phyloP scores from a whole-genome alignment of 768 basidiomycete genomes.

The Astraeus odoratus region DNA sequence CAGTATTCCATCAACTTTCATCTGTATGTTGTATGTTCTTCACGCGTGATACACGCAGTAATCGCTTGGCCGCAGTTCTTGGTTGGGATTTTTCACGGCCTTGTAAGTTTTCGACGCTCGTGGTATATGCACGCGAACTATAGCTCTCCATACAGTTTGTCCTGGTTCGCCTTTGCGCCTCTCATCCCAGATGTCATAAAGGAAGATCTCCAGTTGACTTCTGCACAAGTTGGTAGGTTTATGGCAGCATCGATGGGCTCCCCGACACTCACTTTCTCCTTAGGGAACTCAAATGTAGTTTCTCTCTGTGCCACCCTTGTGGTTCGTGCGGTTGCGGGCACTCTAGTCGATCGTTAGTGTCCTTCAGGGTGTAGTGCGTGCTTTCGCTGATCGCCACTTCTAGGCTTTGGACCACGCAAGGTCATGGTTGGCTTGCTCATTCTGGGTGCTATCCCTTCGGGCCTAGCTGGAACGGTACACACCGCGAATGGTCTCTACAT shows the following conservation, averaged over 20 bases:
- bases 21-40: constrained; percentile 26
- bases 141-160: constrained; percentile 17
- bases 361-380: neutral
- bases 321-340: constrained; percentile 42
- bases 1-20: constrained; percentile 47
- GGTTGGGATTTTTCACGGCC: constrained; percentile 45
- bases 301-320: constrained; percentile 42
- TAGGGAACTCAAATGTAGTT: constrained; percentile 44
- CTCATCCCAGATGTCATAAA: constrained; percentile 51
- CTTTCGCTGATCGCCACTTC: neutral
- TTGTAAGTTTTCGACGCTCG: constrained; percentile 22
- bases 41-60: constrained; percentile 16
- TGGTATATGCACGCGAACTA: neutral
- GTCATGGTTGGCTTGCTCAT: constrained; percentile 50
- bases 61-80: constrained; percentile 19
- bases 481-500: constrained; percentile 34
- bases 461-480: constrained; percentile 45
- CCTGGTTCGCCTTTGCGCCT: constrained; percentile 59
- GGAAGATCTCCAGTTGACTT: constrained; percentile 42
- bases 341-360: constrained; percentile 38
- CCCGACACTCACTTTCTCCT: neutral
- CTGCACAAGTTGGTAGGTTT: constrained; percentile 34
- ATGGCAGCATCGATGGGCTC: neutral
- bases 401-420: constrained; percentile 43
- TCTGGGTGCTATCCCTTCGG: constrained; percentile 52